Evolutionary conservation across 2,329 filamentous ascomycete species (phyloP), one percentile per base, ranked within the genome.

Genomic region (Xylariaceae sp.): DNA sequence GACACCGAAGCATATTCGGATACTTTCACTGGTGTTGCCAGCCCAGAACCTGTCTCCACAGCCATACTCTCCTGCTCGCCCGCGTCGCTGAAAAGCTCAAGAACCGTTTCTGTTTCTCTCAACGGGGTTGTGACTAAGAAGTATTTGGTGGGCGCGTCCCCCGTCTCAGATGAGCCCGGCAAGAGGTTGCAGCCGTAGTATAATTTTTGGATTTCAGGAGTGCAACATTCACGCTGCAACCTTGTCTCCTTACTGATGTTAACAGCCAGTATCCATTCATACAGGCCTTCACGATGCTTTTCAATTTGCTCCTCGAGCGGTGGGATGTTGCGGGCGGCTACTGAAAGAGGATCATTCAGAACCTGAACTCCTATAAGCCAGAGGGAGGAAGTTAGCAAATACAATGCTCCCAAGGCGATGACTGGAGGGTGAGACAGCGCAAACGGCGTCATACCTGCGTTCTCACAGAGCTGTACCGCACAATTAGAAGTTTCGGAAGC

Each of bases 181-280:
- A 84, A 66, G 57, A 84, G 70, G 65, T 82, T 84, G 73, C 81
- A 83, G 58, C 81, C 82, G 64, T 81, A 78, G 61, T 72, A 78
- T 15, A 78, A 68, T 64, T 72, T 73, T 30, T 30, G 23, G 23
- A 30, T 30, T 30, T 30, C 23, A 30, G 23, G 23, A 30, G 23
- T 5, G 23, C 23, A 30, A 54, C 60, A 60, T 53, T 66, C 48
- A 41, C 51, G 37, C 56, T 58, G 50, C 37, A 60, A 59, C 39
- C 55, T 52, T 3, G 41, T 35, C 55, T 57, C 60, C 55, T 47
- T 52, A 15, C 60, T 62, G 10, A 61, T 34, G n/a, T 53, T 65
- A 48, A 71, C 55, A 47, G 66, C 67, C 49, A 73, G 57, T 35
- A 72, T 64, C 65, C 70, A 72, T 58, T 73, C 69, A 60, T 70